Evolutionary conservation across 2,329 filamentous ascomycete genomes (phyloP).

Genomic region (Dactylellina sp.): DNA sequence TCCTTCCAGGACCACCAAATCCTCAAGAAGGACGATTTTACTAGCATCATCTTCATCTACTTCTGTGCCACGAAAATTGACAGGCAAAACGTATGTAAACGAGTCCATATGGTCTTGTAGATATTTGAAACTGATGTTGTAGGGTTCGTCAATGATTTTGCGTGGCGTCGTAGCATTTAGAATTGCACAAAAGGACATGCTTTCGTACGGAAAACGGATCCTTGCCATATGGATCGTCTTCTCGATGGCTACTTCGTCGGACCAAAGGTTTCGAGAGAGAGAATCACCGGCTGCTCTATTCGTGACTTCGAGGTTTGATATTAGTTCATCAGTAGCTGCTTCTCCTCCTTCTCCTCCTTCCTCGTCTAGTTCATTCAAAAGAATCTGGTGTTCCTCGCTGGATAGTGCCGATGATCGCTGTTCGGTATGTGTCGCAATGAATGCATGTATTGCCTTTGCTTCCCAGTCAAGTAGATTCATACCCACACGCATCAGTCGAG

Average conservation of each 20-base stretch:
- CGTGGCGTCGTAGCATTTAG: constrained; percentile 72
- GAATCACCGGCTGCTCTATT: constrained; percentile 40
- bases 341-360: constrained; percentile 16
- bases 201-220: constrained; percentile 86
- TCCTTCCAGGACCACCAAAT: constrained; percentile 73
- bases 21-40: constrained; percentile 75
- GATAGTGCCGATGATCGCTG: constrained; percentile 56
- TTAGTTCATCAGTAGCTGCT: neutral
- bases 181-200: constrained; percentile 79
- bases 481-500: constrained; percentile 62
- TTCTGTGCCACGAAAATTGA: constrained; percentile 78
- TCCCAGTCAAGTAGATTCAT: constrained; percentile 63
- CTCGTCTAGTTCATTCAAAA: neutral
- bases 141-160: constrained; percentile 45
- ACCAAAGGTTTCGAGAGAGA: constrained; percentile 68
- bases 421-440: constrained; percentile 58
- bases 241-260: constrained; percentile 69
- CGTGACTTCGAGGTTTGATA: constrained; percentile 26
- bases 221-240: constrained; percentile 75
- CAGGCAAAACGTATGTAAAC: constrained; percentile 81
- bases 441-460: constrained; percentile 61
- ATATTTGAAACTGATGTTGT: constrained; percentile 69
- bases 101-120: constrained; percentile 75
- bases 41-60: constrained; percentile 89
- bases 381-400: constrained; percentile 35